Evolutionary conservation across 108 stramenopile genomes (phyloP).

Genomic region (Skeletonema grethae): DNA sequence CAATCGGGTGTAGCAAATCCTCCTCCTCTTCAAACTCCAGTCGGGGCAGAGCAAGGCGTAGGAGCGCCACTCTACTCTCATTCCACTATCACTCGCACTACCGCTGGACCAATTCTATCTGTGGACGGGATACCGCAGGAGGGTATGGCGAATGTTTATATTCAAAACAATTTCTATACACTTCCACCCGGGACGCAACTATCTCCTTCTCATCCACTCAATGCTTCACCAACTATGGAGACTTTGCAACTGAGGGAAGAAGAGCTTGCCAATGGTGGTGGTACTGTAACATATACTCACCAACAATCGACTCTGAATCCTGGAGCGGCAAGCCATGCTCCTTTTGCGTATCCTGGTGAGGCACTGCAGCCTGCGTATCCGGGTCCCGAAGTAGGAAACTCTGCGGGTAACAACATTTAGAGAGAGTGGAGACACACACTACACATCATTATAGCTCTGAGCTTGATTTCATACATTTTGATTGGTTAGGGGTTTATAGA

Average conservation of each 20-base stretch:
- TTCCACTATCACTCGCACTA: slow-evolving; percentile 38
- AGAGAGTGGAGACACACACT: background rate
- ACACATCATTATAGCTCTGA: background rate
- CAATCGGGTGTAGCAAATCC: background rate
- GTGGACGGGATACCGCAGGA: slow-evolving; percentile 14
- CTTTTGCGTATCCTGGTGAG: background rate
- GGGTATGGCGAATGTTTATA: slow-evolving; percentile 22
- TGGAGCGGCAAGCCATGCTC: background rate
- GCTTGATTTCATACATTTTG: too few species aligned
- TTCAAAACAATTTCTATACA: slow-evolving; percentile 43
- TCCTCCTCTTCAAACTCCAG: background rate
- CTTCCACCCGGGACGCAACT: slow-evolving; percentile 26
- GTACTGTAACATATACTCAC: background rate
- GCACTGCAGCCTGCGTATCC: slow-evolving; percentile 20
- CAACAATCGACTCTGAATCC: background rate
- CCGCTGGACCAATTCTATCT: slow-evolving; percentile 9
- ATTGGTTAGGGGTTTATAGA: too few species aligned
- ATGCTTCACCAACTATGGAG: slow-evolving; percentile 9
- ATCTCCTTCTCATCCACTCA: slow-evolving; percentile 8
- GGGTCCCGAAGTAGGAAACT: background rate
- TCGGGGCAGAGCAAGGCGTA: background rate
- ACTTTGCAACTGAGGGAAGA: background rate
- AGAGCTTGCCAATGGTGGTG: background rate
- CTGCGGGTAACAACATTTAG: slow-evolving; percentile 8
- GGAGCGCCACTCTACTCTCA: slow-evolving; percentile 31